phyloP scores from a whole-genome alignment of 1,284 basidiomycete genomes.

The Athelia psychrophila region DNA sequence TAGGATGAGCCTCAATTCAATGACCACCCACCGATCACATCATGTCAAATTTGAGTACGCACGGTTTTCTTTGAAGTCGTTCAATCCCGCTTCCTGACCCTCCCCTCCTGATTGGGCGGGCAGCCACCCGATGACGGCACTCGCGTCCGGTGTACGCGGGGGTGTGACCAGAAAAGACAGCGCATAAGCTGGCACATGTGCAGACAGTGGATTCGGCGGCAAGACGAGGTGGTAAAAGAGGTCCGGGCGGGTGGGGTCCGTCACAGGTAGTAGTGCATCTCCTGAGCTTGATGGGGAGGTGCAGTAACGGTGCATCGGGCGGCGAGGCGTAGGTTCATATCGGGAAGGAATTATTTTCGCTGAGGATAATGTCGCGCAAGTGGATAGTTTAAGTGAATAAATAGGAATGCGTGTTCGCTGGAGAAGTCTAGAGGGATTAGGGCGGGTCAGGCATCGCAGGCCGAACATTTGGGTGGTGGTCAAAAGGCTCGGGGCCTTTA shows the following conservation, averaged over 20 bases:
- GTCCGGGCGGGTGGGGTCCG: conserved; percentile 58
- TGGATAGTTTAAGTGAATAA: too few species aligned
- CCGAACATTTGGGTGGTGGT: too few species aligned
- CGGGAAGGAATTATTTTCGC: too few species aligned
- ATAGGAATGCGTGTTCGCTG: too few species aligned
- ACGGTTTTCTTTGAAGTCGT: conserved; percentile 72
- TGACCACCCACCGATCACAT: too few species aligned
- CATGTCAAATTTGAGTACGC: conserved; percentile 17
- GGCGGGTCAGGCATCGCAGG: too few species aligned
- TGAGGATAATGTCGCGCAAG: too few species aligned
- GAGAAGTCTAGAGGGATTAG: too few species aligned
- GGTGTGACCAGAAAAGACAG: conserved; percentile 54
- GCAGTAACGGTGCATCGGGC: too few species aligned
- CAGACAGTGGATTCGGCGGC: conserved; percentile 47
- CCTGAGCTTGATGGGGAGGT: neutral
- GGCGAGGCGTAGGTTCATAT: too few species aligned
- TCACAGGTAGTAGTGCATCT: neutral
- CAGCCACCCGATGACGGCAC: conserved; percentile 67
- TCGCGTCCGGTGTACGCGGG: conserved; percentile 43
- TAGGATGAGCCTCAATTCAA: neutral
- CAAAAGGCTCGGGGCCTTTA: too few species aligned
- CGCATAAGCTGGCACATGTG: conserved; percentile 49
- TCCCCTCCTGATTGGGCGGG: conserved; percentile 43
- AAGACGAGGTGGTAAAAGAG: conserved; percentile 66
- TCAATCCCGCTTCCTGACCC: conserved; percentile 48